phyloP scores from a whole-genome alignment of 1,284 basidiomycete species.

The Austroboletus niveus region DNA sequence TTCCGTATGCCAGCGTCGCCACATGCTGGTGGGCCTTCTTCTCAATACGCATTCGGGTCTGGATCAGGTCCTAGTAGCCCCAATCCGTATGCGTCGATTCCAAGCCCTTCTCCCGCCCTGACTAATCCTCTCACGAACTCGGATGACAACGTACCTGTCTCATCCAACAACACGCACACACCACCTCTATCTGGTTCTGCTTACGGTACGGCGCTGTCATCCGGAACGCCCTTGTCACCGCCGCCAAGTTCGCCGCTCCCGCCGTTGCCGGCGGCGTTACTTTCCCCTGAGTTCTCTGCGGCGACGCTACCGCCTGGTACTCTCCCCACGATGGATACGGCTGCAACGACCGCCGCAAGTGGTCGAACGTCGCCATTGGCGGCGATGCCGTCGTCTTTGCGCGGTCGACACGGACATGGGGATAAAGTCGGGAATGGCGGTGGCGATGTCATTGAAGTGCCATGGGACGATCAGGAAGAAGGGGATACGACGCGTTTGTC shows the following conservation, averaged over 20 bases:
- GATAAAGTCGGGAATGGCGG: not conserved
- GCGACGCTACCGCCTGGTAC: not conserved
- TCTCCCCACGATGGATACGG: not conserved
- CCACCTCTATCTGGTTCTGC: slow-evolving; percentile 5
- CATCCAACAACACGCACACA: slow-evolving; percentile 1
- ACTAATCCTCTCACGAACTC: not conserved
- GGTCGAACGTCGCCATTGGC: slow-evolving; percentile 20
- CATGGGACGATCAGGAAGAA: slow-evolving; percentile 13
- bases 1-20: slow-evolving; percentile 21
- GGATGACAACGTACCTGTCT: not conserved
- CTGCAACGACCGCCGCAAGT: slow-evolving; percentile 15
- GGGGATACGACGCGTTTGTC: slow-evolving; percentile 23
- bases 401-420: not conserved
- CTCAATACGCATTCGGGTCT: slow-evolving; percentile 17
- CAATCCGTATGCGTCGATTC: not conserved
- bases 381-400: slow-evolving; percentile 13
- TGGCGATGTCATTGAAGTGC: not conserved
- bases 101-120: slow-evolving; percentile 5
- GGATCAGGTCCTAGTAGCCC: slow-evolving; percentile 8
- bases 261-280: slow-evolving; percentile 18
- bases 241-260: slow-evolving; percentile 28
- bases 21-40: not conserved
- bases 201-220: not conserved
- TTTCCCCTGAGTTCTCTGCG: slow-evolving; percentile 10
- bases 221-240: slow-evolving; percentile 23